These are phyloP conservation scores for Penicillium tannophilum DNA, from an alignment of 495 filamentous ascomycete species.

Conservation along the genomic window DNA sequence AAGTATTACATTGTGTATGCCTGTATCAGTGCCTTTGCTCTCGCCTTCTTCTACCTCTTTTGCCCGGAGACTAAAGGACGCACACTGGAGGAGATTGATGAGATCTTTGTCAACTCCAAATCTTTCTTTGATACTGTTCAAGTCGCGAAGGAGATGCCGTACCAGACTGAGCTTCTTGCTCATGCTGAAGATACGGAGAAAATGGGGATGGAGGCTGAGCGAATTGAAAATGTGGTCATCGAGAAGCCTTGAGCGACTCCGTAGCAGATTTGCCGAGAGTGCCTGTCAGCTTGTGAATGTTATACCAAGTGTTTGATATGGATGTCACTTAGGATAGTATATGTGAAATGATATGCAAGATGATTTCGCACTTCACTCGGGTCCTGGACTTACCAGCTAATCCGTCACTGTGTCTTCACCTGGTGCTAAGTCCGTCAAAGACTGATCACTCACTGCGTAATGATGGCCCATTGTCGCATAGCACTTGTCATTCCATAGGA, in stretches of 20 bases:
- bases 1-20: constrained; percentile 54
- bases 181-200: constrained; percentile 20
- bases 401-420: neutral
- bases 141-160: constrained; percentile 24
- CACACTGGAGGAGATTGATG: constrained; percentile 51
- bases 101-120: constrained; percentile 51
- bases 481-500: neutral
- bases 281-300: neutral
- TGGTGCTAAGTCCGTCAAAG: neutral
- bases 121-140: constrained; percentile 26
- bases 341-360: neutral
- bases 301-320: neutral
- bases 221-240: constrained; percentile 6
- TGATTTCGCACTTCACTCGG: neutral
- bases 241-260: neutral
- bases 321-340: neutral
- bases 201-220: constrained; percentile 6
- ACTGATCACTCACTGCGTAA: no score
- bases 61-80: constrained; percentile 49
- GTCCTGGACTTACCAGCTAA: neutral
- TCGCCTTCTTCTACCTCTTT: constrained; percentile 42
- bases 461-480: no score
- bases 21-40: constrained; percentile 35
- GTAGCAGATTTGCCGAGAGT: neutral
- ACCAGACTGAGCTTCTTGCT: constrained; percentile 21